Percentiles rank a stretch among this genome's conserved stretches.
phyloP scores from a whole-genome alignment of 176 grass and related monocot species.

The Carex scoparia region DNA sequence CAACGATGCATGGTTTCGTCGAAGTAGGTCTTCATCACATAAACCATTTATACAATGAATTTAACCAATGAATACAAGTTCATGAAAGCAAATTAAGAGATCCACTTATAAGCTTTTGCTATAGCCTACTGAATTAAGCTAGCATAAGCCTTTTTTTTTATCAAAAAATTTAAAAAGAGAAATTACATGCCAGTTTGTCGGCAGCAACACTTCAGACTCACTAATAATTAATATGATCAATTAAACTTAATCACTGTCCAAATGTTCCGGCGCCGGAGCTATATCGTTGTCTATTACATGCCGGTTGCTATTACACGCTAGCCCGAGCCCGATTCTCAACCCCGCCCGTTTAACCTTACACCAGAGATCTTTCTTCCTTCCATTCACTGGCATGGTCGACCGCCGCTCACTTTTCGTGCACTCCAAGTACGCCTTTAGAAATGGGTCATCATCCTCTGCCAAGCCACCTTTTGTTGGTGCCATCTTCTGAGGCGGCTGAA shows the following conservation, averaged over 20 bases:
- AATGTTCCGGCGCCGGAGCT: slow-evolving; percentile 2
- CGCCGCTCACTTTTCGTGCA: slow-evolving; percentile 33
- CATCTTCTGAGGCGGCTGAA: slow-evolving; percentile 14
- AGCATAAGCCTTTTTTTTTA: not conserved
- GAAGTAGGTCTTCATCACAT: not conserved
- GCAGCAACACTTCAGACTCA: not conserved
- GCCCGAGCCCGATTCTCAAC: slow-evolving; percentile 3
- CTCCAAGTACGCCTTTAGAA: slow-evolving; percentile 40
- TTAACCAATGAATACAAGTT: not conserved
- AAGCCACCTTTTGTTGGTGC: slow-evolving; percentile 11
- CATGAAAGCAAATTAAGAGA: not conserved
- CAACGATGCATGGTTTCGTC: not conserved
- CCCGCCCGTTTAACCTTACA: slow-evolving; percentile 5
- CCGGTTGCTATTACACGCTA: slow-evolving; percentile 19
- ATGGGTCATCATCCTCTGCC: slow-evolving; percentile 29
- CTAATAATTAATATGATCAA: not conserved
- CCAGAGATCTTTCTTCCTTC: not conserved
- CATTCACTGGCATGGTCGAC: too few relatives aligned
- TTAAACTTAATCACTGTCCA: slow-evolving; percentile 12
- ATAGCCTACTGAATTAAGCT: not conserved
- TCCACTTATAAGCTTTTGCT: not conserved
- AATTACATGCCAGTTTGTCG: not conserved
- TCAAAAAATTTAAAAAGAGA: too few relatives aligned
- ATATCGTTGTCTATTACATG: slow-evolving; percentile 11
- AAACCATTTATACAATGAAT: not conserved